These are phyloP conservation scores for Pseudomicrostroma phylloplanum DNA, from an alignment of 1,284 basidiomycete genomes.

Conservation along the genomic window DNA sequence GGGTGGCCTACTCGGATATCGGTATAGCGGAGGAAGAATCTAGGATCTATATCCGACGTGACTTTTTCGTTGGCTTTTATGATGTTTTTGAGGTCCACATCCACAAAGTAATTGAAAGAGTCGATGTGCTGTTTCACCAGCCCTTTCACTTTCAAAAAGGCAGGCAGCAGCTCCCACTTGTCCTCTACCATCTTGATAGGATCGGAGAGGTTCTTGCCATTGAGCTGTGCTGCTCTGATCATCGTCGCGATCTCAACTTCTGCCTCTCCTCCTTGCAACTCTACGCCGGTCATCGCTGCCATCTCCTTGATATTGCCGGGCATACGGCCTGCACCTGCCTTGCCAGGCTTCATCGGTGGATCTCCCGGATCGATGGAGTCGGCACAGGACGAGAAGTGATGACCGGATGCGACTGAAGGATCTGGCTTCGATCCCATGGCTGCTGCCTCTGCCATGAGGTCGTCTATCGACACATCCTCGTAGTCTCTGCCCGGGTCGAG, in stretches of 20 bases:
- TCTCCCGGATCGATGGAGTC: too few species aligned
- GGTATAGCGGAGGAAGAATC: slow-evolving; percentile 94
- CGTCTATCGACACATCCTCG: too few species aligned
- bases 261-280: background rate
- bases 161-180: slow-evolving; percentile 49
- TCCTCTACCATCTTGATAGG: slow-evolving; percentile 56
- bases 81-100: slow-evolving; percentile 77
- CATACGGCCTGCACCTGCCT: too few species aligned
- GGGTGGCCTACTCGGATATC: slow-evolving; percentile 76
- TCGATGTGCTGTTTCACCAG: slow-evolving; percentile 89
- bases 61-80: slow-evolving; percentile 52
- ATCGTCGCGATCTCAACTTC: background rate
- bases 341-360: too few species aligned
- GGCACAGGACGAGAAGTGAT: too few species aligned
- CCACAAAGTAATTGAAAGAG: slow-evolving; percentile 99
- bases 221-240: background rate
- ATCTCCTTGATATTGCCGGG: slow-evolving; percentile 2
- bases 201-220: slow-evolving; percentile 52
- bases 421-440: too few species aligned
- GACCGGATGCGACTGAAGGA: too few species aligned
- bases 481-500: too few species aligned
- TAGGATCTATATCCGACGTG: slow-evolving; percentile 88
- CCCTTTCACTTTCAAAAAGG: slow-evolving; percentile 49
- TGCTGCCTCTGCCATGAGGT: too few species aligned
- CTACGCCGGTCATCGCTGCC: slow-evolving; percentile 8